Conservation (phyloP, 2,329 filamentous ascomycete genomes). For the Tolypocladium paradoxum region DNA sequence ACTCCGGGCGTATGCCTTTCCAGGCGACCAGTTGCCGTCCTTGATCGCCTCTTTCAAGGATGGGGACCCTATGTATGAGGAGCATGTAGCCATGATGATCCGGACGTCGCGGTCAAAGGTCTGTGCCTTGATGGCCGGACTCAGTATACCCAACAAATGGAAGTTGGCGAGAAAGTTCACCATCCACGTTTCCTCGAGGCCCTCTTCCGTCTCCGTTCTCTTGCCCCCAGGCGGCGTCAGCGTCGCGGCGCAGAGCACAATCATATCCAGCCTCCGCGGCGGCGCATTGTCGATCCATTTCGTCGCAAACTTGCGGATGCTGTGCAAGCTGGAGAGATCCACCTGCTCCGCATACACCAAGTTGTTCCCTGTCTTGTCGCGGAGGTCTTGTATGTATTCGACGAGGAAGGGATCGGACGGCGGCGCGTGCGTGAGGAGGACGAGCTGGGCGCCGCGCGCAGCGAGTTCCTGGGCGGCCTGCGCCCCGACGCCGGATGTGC, state of each 20-base stretch:
- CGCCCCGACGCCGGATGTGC: conserved; percentile 86
- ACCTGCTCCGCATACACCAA: conserved; percentile 94
- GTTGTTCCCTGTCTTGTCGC: conserved; percentile 64
- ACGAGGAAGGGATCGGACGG: conserved; percentile 79
- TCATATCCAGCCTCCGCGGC: conserved; percentile 77
- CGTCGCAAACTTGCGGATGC: conserved; percentile 84
- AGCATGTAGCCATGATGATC: conserved; percentile 77
- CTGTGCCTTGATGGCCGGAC: conserved; percentile 80
- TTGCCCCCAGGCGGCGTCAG: conserved; percentile 57
- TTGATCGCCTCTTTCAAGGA: conserved; percentile 45
- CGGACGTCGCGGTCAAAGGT: conserved; percentile 89
- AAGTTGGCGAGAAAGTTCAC: conserved; percentile 95
- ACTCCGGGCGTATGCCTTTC: conserved; percentile 51
- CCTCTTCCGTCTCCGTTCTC: conserved; percentile 57
- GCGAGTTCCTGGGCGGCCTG: conserved; percentile 66
- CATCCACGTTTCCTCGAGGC: conserved; percentile 83
- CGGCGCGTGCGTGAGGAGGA: conserved; percentile 76
- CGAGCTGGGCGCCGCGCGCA: conserved; percentile 72
- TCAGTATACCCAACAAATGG: conserved; percentile 83
- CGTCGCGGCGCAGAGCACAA: conserved; percentile 77
- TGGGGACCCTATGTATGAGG: conserved; percentile 73
- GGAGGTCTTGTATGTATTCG: conserved; percentile 85
- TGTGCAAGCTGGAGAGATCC: conserved; percentile 79
- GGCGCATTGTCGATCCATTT: conserved; percentile 97
- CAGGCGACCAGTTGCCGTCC: conserved; percentile 42